Evolutionary conservation across 208 protist genomes (phyloP), one percentile per base, ranked within the genome.

Genomic region (Tetramitus jugosus): DNA sequence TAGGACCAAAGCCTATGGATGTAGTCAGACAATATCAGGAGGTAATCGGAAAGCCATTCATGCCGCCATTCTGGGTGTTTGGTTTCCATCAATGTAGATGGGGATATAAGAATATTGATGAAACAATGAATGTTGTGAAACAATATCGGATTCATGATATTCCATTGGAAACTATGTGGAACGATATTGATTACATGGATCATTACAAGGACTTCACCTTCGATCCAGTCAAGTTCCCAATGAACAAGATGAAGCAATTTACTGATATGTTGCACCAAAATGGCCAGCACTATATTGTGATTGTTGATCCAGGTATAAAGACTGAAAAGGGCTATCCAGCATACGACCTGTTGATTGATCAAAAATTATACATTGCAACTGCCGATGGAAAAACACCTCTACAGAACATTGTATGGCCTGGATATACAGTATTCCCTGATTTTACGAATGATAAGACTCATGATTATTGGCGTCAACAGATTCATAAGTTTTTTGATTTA

Each of bases 101-200:
- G 49, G 91, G 91, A 20, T 93, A 92, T 53, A 53, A 87, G 31
- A 80, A 42, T 31, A 29, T 94, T 17, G 33, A 53, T 33, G 79
- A 85, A 43, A 64, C 83, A 1, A 29, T 81, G 29, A 31, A 60
- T 20, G 88, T 91, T 33, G 87, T 93, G 17, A 14, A 52, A 0
- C 52, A 85, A 33, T 94, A 90, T 49, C 49, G 39, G 6, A 56
- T 74, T 40, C n/a, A 82, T 53, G 26, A 80, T 17, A 85, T 95
- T 49, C 91, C 91, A 26, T 81, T 94, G 2, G 89, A 93, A 53
- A 71, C 79, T 40, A 86, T 91, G 46, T 94, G 87, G 88, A 85
- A 52, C 14, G 91, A 94, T 81, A 93, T 94, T 53, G 88, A 91
- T 77, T 91, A 93, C 79, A 94, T 94, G 91, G 61, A 91, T 56